These are phyloP conservation scores for Auricularia auricula-judae DNA, from an alignment of 768 basidiomycete genomes.

Conservation along the genomic window DNA sequence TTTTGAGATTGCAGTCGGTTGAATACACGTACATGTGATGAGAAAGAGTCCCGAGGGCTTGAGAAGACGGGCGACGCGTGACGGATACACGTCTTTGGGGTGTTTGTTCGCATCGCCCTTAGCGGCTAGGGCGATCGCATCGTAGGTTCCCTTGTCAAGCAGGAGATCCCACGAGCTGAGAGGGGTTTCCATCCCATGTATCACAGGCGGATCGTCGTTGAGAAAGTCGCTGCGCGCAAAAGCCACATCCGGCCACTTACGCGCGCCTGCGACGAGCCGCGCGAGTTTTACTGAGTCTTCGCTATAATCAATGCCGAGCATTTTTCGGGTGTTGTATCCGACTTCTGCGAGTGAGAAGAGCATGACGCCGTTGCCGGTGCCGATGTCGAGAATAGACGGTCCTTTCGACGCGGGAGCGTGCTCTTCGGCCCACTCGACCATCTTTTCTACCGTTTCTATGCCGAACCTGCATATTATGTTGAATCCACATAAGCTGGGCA, in stretches of 20 bases:
- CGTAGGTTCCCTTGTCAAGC: constrained; percentile 82
- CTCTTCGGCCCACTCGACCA: constrained; percentile 61
- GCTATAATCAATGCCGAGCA: constrained; percentile 73
- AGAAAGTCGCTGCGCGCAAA: constrained; percentile 62
- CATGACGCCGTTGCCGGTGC: constrained; percentile 70
- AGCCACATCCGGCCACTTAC: constrained; percentile 29
- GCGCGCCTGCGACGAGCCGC: constrained; percentile 38
- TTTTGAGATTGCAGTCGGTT: background rate
- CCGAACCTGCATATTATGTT: constrained; percentile 52
- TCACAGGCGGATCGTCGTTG: constrained; percentile 30
- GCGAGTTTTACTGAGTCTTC: constrained; percentile 57
- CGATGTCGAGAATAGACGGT: constrained; percentile 61
- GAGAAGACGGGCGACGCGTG: constrained; percentile 42
- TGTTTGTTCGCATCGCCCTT: constrained; percentile 42
- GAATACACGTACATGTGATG: constrained; percentile 58
- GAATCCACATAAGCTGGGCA: background rate
- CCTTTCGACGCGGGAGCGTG: constrained; percentile 36
- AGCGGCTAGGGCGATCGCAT: constrained; percentile 66
- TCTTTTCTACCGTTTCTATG: constrained; percentile 59
- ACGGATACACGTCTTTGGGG: constrained; percentile 51
- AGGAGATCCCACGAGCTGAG: constrained; percentile 54
- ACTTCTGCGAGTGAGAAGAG: constrained; percentile 60
- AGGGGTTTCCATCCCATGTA: constrained; percentile 10
- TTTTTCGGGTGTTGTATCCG: constrained; percentile 40
- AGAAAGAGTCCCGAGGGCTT: constrained; percentile 61